Conservation (phyloP, 2,329 filamentous ascomycete genomes). For the Dactylella cylindrospora region DNA sequence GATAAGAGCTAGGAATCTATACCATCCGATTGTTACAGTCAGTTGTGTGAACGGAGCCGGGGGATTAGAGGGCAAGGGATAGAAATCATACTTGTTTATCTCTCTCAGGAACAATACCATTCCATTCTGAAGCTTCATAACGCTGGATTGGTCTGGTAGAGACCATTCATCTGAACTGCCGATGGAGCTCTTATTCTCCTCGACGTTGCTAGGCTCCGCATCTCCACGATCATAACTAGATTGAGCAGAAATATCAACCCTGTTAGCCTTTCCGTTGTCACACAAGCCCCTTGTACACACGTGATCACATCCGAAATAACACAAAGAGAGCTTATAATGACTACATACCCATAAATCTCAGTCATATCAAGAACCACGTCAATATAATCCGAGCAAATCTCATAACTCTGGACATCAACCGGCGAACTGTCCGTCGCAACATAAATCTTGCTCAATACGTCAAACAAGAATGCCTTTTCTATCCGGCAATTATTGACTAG, state of each 20-base stretch:
- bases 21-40: background rate
- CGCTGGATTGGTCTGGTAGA: conserved; percentile 67
- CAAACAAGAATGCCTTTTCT: conserved; percentile 97
- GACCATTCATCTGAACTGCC: conserved; percentile 36
- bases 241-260: background rate
- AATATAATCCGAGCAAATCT: conserved; percentile 98
- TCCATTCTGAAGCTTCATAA: conserved; percentile 67
- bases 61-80: background rate
- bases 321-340: background rate
- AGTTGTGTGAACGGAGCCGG: conserved; percentile 5
- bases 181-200: conserved; percentile 36
- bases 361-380: conserved; percentile 97
- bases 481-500: conserved; percentile 91
- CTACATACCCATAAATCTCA: conserved; percentile 77
- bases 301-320: conserved; percentile 1
- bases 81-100: conserved; percentile 59
- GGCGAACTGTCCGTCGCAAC: conserved; percentile 93
- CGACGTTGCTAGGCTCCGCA: conserved; percentile 56
- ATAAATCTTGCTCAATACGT: conserved; percentile 97
- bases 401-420: conserved; percentile 92
- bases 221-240: conserved; percentile 56
- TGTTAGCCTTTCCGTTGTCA: conserved; percentile 33
- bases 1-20: conserved; percentile 72
- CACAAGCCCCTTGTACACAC: no score
- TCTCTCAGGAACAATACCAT: conserved; percentile 68